Evolutionary conservation across 1,284 basidiomycete species (phyloP).

Genomic region (Inonotus hispidus): DNA sequence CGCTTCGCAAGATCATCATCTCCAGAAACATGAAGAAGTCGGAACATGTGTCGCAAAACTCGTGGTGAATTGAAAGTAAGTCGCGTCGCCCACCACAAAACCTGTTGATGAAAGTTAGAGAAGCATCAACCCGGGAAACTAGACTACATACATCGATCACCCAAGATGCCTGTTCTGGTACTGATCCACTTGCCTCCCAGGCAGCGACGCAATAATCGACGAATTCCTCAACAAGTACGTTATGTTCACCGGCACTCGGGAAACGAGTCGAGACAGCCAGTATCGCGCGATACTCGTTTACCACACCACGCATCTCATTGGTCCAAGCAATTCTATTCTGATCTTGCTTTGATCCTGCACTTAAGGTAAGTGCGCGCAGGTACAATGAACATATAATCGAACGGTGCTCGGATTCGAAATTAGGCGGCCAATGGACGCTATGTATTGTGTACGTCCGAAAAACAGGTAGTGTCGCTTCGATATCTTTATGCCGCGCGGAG

Average conservation of each 20-base stretch:
- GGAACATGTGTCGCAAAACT: conserved; percentile 77
- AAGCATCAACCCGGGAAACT: conserved; percentile 9
- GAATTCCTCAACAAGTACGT: conserved; percentile 78
- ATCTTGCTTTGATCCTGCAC: conserved; percentile 28
- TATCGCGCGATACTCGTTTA: conserved; percentile 66
- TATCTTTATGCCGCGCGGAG: conserved; percentile 42
- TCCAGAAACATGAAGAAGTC: conserved; percentile 60
- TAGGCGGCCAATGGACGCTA: conserved; percentile 66
- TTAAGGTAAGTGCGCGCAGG: conserved; percentile 61
- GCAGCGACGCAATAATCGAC: conserved; percentile 76
- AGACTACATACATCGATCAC: conserved; percentile 58
- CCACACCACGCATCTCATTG: conserved; percentile 53
- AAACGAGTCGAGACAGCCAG: conserved; percentile 68
- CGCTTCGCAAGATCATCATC: conserved; percentile 67
- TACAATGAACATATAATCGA: conserved; percentile 65
- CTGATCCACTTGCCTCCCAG: conserved; percentile 70
- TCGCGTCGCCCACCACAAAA: conserved; percentile 88
- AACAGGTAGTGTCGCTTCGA: conserved; percentile 48
- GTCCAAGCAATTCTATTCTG: conserved; percentile 53
- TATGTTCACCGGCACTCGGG: conserved; percentile 80
- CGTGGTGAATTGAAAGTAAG: conserved; percentile 88
- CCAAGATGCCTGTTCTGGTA: conserved; percentile 60
- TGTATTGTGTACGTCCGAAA: conserved; percentile 54
- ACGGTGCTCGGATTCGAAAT: conserved; percentile 69
- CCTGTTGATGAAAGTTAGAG: conserved; percentile 34